Base-by-base conservation (phyloP, 2,329 filamentous ascomycete species). In the Metarhizium album region DNA sequence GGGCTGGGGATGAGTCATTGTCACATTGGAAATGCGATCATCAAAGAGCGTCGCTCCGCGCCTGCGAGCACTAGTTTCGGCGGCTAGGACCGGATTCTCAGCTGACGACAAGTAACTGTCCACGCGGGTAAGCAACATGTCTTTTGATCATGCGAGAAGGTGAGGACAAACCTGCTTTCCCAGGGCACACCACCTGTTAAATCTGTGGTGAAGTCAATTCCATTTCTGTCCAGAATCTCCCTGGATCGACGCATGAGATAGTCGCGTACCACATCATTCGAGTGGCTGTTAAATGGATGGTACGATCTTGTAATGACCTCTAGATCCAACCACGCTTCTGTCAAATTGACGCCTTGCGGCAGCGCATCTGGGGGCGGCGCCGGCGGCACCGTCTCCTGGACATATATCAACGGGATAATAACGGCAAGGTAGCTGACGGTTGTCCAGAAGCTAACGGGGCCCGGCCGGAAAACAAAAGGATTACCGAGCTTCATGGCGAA, bases 211-310 rank as follows among this genome's bases (percentile, higher is more conserved):
- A 72, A 80, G 0, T 68, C 58, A 11, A 76, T 74, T 2, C 69
- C 69, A 62, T 86, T 89, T 22, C 72, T 70, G 31, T 78, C 70
- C 55, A 91, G 66, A 53, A 95, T 93, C 37, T 77, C 71, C 54
- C 82, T 71, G 52, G 95, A 79, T 53, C 90, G 80, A 18, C 71
- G 60, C 54, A 96, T 72, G 33, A 97, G 71, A 75, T 85, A 96
- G 33, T 79, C 71, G 54, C 87, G 83, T 33, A 96, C 83, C 23
- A 81, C 72, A 59, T 95, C 90, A 64, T 96, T 97, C 53, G 80
- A 75, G 53, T 76, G 83, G 58, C 86, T 90, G 69, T 95, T 96
- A 72, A 88, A 95, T 0, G 93, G 91, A 64, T 95, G 93, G 63
- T 86, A 93, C 1, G 76, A 74, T 55, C 75, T 75, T 33, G 86